A percentile compares a stretch with the other conserved stretches of the same genome.
Evolutionary conservation across 2,329 filamentous ascomycete species (phyloP).

Genomic region (Phyllosticta paracitricarpa): DNA sequence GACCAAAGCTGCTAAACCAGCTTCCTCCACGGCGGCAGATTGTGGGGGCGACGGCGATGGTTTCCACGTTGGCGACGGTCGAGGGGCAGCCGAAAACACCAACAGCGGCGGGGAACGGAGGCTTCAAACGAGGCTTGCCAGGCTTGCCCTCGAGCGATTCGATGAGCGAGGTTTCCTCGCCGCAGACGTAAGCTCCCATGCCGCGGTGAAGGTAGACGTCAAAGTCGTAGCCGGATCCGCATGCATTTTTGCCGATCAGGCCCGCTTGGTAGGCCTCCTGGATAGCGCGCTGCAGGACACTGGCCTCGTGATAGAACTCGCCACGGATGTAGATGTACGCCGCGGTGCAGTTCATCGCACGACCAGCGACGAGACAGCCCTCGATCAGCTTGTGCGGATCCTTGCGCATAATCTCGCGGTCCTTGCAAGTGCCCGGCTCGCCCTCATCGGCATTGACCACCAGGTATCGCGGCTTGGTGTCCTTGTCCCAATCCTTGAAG

Average conservation of each 20-base stretch:
- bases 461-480: conserved; percentile 87
- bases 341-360: conserved; percentile 97
- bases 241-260: conserved; percentile 96
- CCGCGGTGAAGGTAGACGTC: conserved; percentile 95
- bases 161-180: conserved; percentile 95
- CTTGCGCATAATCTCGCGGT: conserved; percentile 99
- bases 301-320: conserved; percentile 94
- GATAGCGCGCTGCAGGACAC: conserved; percentile 86
- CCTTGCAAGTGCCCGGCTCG: conserved; percentile 98
- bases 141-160: conserved; percentile 98
- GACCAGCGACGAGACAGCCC: conserved; percentile 88
- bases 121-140: conserved; percentile 96
- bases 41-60: conserved; percentile 86
- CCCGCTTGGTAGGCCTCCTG: conserved; percentile 95
- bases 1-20: conserved; percentile 92
- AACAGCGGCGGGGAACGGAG: conserved; percentile 92
- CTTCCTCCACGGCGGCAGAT: conserved; percentile 84
- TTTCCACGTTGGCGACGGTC: conserved; percentile 97
- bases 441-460: conserved; percentile 99
- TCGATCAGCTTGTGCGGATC: conserved; percentile 98
- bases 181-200: conserved; percentile 94
- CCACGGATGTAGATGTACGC: conserved; percentile 99
- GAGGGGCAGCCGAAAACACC: conserved; percentile 97
- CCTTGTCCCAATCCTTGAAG: conserved; percentile 99
- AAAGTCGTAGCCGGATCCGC: conserved; percentile 93